Base-by-base conservation (phyloP, 495 filamentous ascomycete genomes). In the Polyplosphaeria fusca region DNA sequence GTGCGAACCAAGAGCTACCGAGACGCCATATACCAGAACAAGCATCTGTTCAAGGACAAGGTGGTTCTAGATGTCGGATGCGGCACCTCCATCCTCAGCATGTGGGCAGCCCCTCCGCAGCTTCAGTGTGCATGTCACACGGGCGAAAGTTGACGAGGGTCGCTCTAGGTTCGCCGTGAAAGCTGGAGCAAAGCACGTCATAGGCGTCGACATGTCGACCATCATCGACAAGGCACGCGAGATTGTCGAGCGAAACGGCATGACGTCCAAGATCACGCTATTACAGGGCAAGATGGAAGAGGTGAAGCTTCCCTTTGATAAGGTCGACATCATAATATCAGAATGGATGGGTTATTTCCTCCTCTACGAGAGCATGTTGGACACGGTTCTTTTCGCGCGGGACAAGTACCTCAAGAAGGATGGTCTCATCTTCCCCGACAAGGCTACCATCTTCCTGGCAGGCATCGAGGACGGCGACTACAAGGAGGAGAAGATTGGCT, bases 271-370 rank as follows among this genome's bases (percentile, higher is more conserved):
- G 74, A 92, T 99, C 70, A 95, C 91, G 18, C 84, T 93, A 20
- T 76, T 99, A 45, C 87, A 93, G 72, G 93, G 94, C 42, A 91
- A 91, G 76, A 92, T 99, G 83, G 93, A 99, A 74, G 94, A 99
- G 64, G 91, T 96, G 28, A 64, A 76, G 20, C 83, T 99, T 22
- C 93, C 94, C 20, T 91, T 91, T 61, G 76, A 80, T 26, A 83
- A 95, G 67, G 94, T 99, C 63, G 93, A 99, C 71, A 92, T 99
- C 67, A 99, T 99, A 74, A 89, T 99, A 58, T 95, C 89, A 26
- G 93, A 99, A 75, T 99, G 93, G 93, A 99, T 99, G 93, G 93
- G 93, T 41, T 99, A 99, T 77, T 95, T 93, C 75, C 81, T 99
- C 41, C 82, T 97, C 38, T 99, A 96, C 75, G 93, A 99, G 79